These are phyloP conservation scores for Aspergillus homomorphus DNA, from an alignment of 495 filamentous ascomycete species.

Conservation along the genomic window DNA sequence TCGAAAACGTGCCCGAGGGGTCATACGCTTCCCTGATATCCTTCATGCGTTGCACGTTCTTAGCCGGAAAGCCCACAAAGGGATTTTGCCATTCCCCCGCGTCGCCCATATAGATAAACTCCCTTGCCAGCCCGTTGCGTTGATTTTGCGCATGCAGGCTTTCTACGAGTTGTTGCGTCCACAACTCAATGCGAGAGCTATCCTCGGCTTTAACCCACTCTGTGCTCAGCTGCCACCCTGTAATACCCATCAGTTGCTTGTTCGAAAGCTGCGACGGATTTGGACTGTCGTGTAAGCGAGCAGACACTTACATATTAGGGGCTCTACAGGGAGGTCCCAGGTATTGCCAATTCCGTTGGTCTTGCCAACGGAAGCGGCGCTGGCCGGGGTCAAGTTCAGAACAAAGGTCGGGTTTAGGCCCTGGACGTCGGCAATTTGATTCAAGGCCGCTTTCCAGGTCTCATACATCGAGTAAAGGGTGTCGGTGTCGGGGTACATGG, in stretches of 20 bases:
- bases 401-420: constrained; percentile 32
- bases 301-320: constrained; percentile 22
- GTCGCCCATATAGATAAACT: constrained; percentile 40
- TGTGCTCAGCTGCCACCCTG: constrained; percentile 33
- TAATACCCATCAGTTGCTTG: constrained; percentile 5
- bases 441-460: constrained; percentile 26
- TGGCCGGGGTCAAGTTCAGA: constrained; percentile 18
- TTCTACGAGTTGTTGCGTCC: constrained; percentile 21
- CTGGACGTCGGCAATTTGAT: constrained; percentile 25
- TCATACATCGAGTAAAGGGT: constrained; percentile 22
- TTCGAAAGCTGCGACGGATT: too few relatives aligned
- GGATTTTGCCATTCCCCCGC: constrained; percentile 40
- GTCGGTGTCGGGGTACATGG: constrained; percentile 23
- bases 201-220: constrained; percentile 25
- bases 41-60: constrained; percentile 32
- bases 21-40: constrained; percentile 36
- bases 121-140: constrained; percentile 18
- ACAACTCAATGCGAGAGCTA: constrained; percentile 33
- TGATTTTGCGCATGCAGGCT: constrained; percentile 21
- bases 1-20: constrained; percentile 23
- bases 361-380: constrained; percentile 16
- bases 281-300: too few relatives aligned
- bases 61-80: constrained; percentile 35
- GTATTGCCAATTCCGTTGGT: constrained; percentile 37
- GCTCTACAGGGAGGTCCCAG: constrained; percentile 33